Evolutionary conservation across 805 yeast genomes (phyloP), one percentile per base, ranked within the genome.

Genomic region (Pichia exigua): DNA sequence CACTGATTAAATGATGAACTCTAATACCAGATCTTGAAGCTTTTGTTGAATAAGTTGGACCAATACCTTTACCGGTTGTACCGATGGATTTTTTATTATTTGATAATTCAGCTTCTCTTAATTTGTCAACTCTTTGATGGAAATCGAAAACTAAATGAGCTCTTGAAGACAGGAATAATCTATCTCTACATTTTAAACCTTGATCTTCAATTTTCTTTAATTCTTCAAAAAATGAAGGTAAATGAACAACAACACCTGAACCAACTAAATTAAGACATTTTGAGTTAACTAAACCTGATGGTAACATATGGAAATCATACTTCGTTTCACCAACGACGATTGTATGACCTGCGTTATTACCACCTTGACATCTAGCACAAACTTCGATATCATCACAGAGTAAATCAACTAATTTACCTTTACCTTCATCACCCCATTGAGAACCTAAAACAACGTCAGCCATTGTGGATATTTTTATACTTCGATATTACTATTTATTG

Each of bases 351-450:
- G 99, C 99, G 67, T 94, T 94, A 76, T 94, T 94, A 65, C 99
- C 99, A 71, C 99, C 99, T 67, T 86, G 91, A 73, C 98, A 92
- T 69, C 99, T 81, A 28, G 98, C 97, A 69, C 97, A 95, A 42
- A 94, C 92, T 61, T 94, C 98, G 62, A 94, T 85, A 59, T 88
- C 83, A 64, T 92, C 98, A 72, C 98, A 95, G 48, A 94, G 78
- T 51, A 94, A 75, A 68, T 94, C 99, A 47, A 94, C 99, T 53
- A 94, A 79, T 72, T 94, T 94, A 53, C 99, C 99, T 69, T 94
- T 94, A 67, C 99, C 99, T 81, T 94, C 99, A 67, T 94, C 99
- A 58, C 99, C 99, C 99, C 99, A 94, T 73, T 94, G 99, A 72
- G 98, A 76, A 54, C 99, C 99, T 64, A 94, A 78, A 50, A 94